Conservation (phyloP, 2,329 filamentous ascomycete species). For the Stagonosporopsis rhizophila region DNA sequence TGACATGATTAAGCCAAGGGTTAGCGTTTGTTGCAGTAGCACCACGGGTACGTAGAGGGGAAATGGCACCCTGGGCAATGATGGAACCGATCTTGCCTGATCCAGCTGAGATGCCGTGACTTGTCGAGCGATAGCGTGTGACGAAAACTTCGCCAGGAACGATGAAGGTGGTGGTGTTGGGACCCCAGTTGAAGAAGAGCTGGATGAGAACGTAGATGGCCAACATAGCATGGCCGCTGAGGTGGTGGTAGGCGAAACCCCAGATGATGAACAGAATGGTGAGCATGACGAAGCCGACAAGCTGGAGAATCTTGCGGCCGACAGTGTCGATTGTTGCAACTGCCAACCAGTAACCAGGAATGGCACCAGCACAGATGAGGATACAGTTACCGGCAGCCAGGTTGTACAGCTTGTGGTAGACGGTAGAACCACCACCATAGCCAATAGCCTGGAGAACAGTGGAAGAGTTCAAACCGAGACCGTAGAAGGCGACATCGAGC, state of each 20-base stretch:
- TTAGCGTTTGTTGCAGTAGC: constrained; percentile 50
- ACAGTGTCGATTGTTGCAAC: constrained; percentile 68
- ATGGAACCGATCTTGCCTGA: constrained; percentile 59
- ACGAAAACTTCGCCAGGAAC: constrained; percentile 60
- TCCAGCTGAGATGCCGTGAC: constrained; percentile 59
- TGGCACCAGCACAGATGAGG: constrained; percentile 77
- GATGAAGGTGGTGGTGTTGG: constrained; percentile 61
- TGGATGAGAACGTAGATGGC: constrained; percentile 58
- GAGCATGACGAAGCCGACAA: constrained; percentile 42
- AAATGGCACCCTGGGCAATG: constrained; percentile 57
- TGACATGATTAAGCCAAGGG: constrained; percentile 75
- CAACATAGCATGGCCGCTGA: constrained; percentile 50
- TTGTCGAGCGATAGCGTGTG: constrained; percentile 58
- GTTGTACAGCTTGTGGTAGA: constrained; percentile 75
- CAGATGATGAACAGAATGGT: constrained; percentile 46
- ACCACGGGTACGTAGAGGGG: constrained; percentile 61
- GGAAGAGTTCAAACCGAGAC: constrained; percentile 75
- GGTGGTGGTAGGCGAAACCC: constrained; percentile 47
- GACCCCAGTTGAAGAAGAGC: constrained; percentile 61
- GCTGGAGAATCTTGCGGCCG: constrained; percentile 58
- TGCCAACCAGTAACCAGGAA: constrained; percentile 77
- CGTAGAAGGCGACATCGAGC: constrained; percentile 65
- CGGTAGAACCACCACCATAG: constrained; percentile 66
- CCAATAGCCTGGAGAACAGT: constrained; percentile 75
- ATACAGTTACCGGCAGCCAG: constrained; percentile 81